Evolutionary conservation across 2,329 filamentous ascomycete species (phyloP), one percentile per base, ranked within the genome.

Genomic region (Ilyonectria sp.): DNA sequence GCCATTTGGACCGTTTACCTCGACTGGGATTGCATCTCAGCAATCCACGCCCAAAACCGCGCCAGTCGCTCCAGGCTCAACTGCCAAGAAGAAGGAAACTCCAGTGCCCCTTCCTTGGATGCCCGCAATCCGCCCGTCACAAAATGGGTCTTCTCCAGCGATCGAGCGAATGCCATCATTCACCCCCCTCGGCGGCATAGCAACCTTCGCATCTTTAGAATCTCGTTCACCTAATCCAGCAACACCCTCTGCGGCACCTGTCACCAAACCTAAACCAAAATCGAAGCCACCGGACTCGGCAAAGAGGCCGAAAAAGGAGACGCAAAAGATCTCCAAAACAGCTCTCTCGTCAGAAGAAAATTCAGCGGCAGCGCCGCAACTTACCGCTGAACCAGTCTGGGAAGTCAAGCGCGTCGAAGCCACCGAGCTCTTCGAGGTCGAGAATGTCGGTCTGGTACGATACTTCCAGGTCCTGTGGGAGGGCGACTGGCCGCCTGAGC

Each of bases 401-500:
- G 81, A 83, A 13, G 84, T 88, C 1, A 79, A 86, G 50, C 75
- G 80, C 2, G 76, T 88, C 2, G 83, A 85, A 65, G 83, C 75
- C n/a, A 79, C 84, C 63, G 77, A 78, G 17, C 57, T 82, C 5
- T 76, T 81, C 46, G 76, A 84, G 4, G 78, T 82, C 1, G 77
- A 81, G 13, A 81, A 81, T 5, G 74, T 71, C 2, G 77, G 77
- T 9, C 54, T 72, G 0, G 78, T 83, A 1, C 83, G 84, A 4
- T 83, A 82, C 64, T 90, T 87, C 75, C 79, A 84, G 33, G 86
- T 90, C 1, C 83, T 84, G 7, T 90, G 88, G 88, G 84, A 83
- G 50, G 88, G 88, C 8, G 77, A 87, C 65, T 90, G 88, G 88
- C 86, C 87, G 0, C 77, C 82, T 0, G 85, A 84, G 9, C 82